phyloP scores from a whole-genome alignment of 805 yeast genomes.

The Ogataea saltuana region DNA sequence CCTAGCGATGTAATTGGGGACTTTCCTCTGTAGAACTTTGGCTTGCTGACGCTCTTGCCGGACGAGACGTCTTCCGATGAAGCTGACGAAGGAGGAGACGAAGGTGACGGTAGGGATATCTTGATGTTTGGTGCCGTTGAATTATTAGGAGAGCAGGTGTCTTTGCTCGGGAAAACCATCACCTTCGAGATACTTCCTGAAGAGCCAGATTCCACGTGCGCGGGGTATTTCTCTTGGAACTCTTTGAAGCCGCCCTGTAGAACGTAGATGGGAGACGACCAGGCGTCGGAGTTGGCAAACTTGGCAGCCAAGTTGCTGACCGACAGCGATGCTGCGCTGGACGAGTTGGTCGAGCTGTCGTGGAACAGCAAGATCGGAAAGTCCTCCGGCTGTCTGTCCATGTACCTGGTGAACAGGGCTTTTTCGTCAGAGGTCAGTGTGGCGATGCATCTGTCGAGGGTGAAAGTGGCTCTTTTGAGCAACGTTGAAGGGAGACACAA shows the following conservation, averaged over 20 bases:
- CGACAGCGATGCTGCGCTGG: conserved; percentile 36
- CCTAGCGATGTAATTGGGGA: conserved; percentile 36
- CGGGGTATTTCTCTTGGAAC: conserved; percentile 35
- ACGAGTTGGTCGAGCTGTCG: conserved; percentile 43
- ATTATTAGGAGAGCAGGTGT: conserved; percentile 11
- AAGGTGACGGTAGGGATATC: conserved; percentile 20
- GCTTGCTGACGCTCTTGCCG: conserved; percentile 6
- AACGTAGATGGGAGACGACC: conserved; percentile 44
- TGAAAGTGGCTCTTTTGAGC: conserved; percentile 71
- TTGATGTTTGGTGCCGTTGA: conserved; percentile 18
- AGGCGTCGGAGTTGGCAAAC: conserved; percentile 40
- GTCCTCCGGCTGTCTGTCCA: conserved; percentile 31
- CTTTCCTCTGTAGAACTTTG: conserved; percentile 13
- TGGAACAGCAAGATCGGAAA: conserved; percentile 51
- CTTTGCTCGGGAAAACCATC: conserved; percentile 20
- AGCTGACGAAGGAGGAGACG: conserved; percentile 29
- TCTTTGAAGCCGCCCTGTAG: conserved; percentile 43
- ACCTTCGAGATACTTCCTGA: conserved; percentile 19
- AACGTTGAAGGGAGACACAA: conserved; percentile 90
- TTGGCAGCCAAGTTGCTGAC: conserved; percentile 50
- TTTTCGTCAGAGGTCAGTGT: conserved; percentile 59
- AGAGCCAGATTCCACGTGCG: conserved; percentile 31
- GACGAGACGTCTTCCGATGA: not conserved
- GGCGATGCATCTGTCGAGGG: conserved; percentile 59
- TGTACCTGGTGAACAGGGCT: conserved; percentile 39